These are phyloP conservation scores for Astrocystis sublimbata DNA, from an alignment of 495 filamentous ascomycete species.

Conservation along the genomic window DNA sequence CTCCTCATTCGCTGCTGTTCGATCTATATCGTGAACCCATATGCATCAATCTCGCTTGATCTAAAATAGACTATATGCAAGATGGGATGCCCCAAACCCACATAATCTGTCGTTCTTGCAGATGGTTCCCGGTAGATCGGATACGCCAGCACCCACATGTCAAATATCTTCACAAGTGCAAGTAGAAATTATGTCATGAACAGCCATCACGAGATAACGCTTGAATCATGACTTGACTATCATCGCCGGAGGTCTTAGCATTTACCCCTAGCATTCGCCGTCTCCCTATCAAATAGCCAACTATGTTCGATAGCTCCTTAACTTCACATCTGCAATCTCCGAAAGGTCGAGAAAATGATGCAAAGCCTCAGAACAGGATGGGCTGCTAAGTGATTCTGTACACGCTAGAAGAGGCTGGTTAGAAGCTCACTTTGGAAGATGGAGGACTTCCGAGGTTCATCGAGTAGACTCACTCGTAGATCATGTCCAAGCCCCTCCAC, in stretches of 20 bases:
- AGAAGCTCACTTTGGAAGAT: not conserved
- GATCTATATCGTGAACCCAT: too few relatives aligned
- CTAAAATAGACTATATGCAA: not conserved
- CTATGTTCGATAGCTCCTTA: too few relatives aligned
- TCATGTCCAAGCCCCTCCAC: slow-evolving; percentile 56
- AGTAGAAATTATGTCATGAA: slow-evolving; percentile 10
- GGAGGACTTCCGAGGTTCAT: not conserved
- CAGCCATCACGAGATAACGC: not conserved
- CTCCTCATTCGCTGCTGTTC: not conserved
- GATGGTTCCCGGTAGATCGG: not conserved
- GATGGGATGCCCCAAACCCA: not conserved
- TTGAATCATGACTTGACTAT: not conserved
- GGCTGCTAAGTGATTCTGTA: slow-evolving; percentile 23
- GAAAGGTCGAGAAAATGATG: not conserved
- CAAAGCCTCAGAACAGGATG: not conserved
- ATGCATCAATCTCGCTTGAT: not conserved
- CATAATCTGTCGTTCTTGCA: not conserved
- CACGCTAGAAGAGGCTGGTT: slow-evolving; percentile 18
- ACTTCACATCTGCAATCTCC: not conserved
- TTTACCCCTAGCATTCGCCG: too few relatives aligned
- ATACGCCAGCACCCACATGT: too few relatives aligned
- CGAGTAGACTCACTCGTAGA: slow-evolving; percentile 35
- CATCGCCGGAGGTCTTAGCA: not conserved
- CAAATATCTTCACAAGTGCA: not conserved
- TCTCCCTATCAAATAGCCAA: not conserved